Percentiles rank a stretch among this genome's conserved stretches.
phyloP scores from a whole-genome alignment of 257 asterid genomes.

The Solanum virginianum region DNA sequence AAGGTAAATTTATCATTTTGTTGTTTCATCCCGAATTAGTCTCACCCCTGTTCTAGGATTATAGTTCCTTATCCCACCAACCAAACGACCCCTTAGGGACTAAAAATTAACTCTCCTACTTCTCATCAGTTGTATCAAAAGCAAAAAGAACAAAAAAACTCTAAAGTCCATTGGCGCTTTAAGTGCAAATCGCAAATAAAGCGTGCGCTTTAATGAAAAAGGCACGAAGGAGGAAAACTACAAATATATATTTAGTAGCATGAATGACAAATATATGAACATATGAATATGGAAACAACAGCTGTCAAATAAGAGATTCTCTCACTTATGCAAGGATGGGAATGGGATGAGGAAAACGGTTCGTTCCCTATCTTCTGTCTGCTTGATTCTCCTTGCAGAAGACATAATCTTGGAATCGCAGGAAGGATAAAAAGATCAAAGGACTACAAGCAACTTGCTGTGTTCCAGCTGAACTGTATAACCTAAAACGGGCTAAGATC shows the following conservation, averaged over 20 bases:
- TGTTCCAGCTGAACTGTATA: background rate
- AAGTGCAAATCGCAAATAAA: no score
- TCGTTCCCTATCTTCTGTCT: background rate
- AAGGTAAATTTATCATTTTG: background rate
- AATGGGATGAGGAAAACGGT: background rate
- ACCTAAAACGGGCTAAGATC: background rate
- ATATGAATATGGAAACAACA: background rate
- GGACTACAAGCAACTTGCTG: background rate
- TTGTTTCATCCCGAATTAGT: background rate
- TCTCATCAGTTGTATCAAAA: no score
- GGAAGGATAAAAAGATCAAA: background rate
- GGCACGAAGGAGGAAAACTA: no score
- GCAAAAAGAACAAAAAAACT: no score
- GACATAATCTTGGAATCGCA: background rate
- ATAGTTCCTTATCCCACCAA: no score
- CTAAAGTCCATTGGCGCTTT: no score
- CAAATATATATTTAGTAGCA: no score
- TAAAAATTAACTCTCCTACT: no score
- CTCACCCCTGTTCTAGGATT: no score
- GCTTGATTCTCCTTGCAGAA: background rate
- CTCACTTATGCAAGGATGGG: background rate
- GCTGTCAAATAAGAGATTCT: background rate
- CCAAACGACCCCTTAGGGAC: no score
- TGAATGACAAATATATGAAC: background rate
- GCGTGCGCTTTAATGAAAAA: no score